These are phyloP conservation scores for Apostasia ramifera DNA, from an alignment of 106 monocot genomes.

Conservation along the genomic window DNA sequence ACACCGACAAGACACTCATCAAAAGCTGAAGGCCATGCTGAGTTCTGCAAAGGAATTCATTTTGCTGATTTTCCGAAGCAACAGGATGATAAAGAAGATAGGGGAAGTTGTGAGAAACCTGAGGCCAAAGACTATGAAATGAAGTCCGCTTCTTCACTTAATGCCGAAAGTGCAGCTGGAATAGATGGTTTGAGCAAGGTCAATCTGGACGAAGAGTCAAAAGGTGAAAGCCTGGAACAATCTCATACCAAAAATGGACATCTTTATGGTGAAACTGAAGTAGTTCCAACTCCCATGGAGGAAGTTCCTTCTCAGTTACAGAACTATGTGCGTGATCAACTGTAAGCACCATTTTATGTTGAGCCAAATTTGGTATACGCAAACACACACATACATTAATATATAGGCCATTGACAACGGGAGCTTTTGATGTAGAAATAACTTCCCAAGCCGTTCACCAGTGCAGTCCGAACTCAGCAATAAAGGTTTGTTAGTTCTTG, in stretches of 20 bases:
- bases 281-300: neutral
- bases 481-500: slow-evolving; percentile 18
- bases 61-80: slow-evolving; percentile 8
- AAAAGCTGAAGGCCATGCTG: slow-evolving; percentile 8
- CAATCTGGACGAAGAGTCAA: slow-evolving; percentile 17
- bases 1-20: slow-evolving; percentile 7
- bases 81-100: slow-evolving; percentile 14
- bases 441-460: slow-evolving; percentile 3
- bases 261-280: slow-evolving; percentile 10
- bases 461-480: slow-evolving; percentile 18
- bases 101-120: slow-evolving; percentile 6
- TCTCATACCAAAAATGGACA: slow-evolving; percentile 9
- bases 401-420: neutral
- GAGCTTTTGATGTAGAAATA: slow-evolving; percentile 7
- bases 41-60: slow-evolving; percentile 5
- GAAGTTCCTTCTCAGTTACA: slow-evolving; percentile 15
- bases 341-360: slow-evolving; percentile 17
- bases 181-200: slow-evolving; percentile 9
- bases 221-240: slow-evolving; percentile 16
- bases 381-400: neutral
- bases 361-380: too few relatives aligned
- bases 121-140: slow-evolving; percentile 15
- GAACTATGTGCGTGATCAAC: slow-evolving; percentile 15
- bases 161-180: slow-evolving; percentile 5
- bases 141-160: slow-evolving; percentile 18